Conservation (phyloP, 805 yeast species). For the Nematodospora valgi region DNA sequence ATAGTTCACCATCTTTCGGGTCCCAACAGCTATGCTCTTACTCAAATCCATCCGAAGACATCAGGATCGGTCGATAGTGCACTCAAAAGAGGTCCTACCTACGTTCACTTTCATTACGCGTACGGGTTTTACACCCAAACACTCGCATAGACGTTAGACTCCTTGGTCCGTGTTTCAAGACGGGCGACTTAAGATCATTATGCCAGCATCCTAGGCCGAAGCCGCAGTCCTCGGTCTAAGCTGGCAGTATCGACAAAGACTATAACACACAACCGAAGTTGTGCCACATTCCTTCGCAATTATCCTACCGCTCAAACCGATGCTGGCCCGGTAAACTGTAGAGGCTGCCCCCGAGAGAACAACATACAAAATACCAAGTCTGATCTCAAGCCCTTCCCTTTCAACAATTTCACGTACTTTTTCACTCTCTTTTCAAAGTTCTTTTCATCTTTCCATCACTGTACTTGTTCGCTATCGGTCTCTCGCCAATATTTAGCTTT, state of each 20-base stretch:
- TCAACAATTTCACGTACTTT: constrained; percentile 44
- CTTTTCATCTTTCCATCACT: constrained; percentile 46
- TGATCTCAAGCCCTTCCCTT: constrained; percentile 42
- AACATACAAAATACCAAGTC: constrained; percentile 23
- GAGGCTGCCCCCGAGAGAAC: constrained; percentile 4
- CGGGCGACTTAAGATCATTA: constrained; percentile 27
- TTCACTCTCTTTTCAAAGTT: constrained; percentile 44
- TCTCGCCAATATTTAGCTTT: constrained; percentile 46
- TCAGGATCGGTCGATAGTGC: constrained; percentile 40
- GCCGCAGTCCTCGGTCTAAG: constrained; percentile 30
- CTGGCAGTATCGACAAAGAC: constrained; percentile 17
- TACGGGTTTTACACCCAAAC: constrained; percentile 40
- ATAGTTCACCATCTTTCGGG: constrained; percentile 45
- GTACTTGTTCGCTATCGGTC: constrained; percentile 48
- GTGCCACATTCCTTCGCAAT: constrained; percentile 26
- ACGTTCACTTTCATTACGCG: constrained; percentile 40
- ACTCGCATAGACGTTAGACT: constrained; percentile 41
- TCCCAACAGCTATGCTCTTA: constrained; percentile 44
- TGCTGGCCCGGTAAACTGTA: constrained; percentile 22
- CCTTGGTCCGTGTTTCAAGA: constrained; percentile 43
- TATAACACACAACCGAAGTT: constrained; percentile 25
- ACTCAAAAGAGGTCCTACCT: constrained; percentile 29
- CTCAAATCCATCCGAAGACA: constrained; percentile 39
- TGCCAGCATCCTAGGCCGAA: constrained; percentile 27
- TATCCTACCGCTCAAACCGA: constrained; percentile 35